phyloP scores from a whole-genome alignment of 495 filamentous ascomycete species.

The Sphaerosporella brunnea region DNA sequence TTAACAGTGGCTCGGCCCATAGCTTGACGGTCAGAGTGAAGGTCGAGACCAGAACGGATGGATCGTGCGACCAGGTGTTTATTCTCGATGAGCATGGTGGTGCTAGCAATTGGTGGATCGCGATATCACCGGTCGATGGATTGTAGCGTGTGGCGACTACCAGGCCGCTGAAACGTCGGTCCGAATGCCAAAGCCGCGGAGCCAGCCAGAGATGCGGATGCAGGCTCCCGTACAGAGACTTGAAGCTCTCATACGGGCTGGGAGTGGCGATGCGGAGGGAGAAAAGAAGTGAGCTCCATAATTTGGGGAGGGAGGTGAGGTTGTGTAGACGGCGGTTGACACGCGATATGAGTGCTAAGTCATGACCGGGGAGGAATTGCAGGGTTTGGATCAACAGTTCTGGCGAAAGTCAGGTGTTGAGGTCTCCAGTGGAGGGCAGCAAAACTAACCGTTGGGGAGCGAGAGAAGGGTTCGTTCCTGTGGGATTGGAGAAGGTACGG shows the following conservation, averaged over 20 bases:
- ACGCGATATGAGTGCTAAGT: slow-evolving; percentile 30
- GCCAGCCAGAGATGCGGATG: slow-evolving; percentile 74
- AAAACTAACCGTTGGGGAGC: too few species aligned
- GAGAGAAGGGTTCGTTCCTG: too few species aligned
- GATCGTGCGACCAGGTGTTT: slow-evolving; percentile 28
- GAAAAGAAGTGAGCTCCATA: slow-evolving; percentile 37
- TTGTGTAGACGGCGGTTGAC: slow-evolving; percentile 32
- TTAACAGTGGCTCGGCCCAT: slow-evolving; percentile 51
- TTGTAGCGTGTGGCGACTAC: slow-evolving; percentile 60
- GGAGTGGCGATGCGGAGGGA: slow-evolving; percentile 35
- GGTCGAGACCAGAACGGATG: slow-evolving; percentile 51
- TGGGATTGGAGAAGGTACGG: too few species aligned
- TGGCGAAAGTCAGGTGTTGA: too few species aligned
- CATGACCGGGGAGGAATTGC: slow-evolving; percentile 31
- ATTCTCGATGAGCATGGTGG: slow-evolving; percentile 43
- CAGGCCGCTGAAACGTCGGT: slow-evolving; percentile 48
- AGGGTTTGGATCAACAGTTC: slow-evolving; percentile 37
- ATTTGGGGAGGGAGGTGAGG: slow-evolving; percentile 31
- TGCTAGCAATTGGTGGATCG: slow-evolving; percentile 61
- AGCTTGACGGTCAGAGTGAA: slow-evolving; percentile 52
- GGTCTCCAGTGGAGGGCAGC: too few species aligned
- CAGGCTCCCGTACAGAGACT: slow-evolving; percentile 47
- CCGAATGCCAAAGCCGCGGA: slow-evolving; percentile 71
- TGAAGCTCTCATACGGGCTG: slow-evolving; percentile 42
- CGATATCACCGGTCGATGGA: slow-evolving; percentile 51